A percentile compares a stretch with the other conserved stretches of the same genome.
phyloP scores from a whole-genome alignment of 2,329 filamentous ascomycete genomes.

The Aspergillus fijiensis region DNA sequence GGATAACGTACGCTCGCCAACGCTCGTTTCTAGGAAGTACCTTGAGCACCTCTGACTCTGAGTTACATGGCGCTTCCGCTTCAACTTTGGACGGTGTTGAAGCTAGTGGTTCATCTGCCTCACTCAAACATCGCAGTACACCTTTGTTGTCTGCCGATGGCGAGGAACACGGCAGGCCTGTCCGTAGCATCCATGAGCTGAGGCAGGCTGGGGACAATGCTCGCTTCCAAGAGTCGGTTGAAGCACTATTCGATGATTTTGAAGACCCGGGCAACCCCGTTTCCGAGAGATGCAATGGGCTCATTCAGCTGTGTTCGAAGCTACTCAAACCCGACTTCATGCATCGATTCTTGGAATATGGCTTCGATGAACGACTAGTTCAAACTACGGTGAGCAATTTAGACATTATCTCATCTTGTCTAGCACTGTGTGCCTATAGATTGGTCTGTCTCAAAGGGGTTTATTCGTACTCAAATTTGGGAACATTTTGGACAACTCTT shows the following conservation, averaged over 20 bases:
- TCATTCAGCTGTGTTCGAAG: conserved; percentile 57
- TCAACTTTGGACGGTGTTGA: conserved; percentile 2
- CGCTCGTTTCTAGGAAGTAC: conserved; percentile 60
- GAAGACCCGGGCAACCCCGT: conserved; percentile 47
- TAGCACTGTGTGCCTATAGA: conserved; percentile 35
- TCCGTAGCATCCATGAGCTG: conserved; percentile 63
- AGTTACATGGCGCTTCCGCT: conserved; percentile 5
- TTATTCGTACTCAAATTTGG: conserved; percentile 29
- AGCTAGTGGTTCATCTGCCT: conserved; percentile 6
- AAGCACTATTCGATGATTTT: conserved; percentile 60
- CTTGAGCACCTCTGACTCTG: conserved; percentile 21
- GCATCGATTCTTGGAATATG: conserved; percentile 67
- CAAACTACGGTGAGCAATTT: conserved; percentile 59
- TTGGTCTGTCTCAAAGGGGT: conserved; percentile 30
- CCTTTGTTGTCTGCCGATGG: conserved; percentile 46
- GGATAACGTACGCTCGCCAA: conserved; percentile 59
- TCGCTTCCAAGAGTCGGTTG: conserved; percentile 56
- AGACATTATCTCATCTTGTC: conserved; percentile 47
- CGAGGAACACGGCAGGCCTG: conserved; percentile 42
- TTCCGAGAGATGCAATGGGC: conserved; percentile 52
- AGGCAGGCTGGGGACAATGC: conserved; percentile 58
- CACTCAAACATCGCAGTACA: conserved; percentile 10
- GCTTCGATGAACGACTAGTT: conserved; percentile 68
- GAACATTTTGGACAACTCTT: conserved; percentile 33
- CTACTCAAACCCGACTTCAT: conserved; percentile 45